Percentiles rank a stretch among this genome's conserved stretches.
These are phyloP conservation scores for Fusarium graminum DNA, from an alignment of 2,329 filamentous ascomycete species.

Conservation along the genomic window DNA sequence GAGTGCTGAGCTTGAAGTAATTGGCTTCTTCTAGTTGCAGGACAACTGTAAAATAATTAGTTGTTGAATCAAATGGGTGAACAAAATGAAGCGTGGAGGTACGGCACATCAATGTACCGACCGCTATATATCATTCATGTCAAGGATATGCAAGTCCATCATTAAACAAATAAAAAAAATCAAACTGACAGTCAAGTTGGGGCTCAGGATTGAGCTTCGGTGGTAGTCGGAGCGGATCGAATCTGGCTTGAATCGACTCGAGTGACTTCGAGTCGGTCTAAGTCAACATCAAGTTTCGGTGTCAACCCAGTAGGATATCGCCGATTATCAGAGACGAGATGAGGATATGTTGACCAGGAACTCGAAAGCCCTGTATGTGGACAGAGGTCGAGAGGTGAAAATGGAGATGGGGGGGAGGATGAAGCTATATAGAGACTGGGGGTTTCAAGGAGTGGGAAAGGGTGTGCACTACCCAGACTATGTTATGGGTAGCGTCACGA, in stretches of 20 bases:
- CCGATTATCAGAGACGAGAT: neutral
- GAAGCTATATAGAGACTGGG: conserved; percentile 51
- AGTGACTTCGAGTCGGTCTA: conserved; percentile 9
- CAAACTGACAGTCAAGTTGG: conserved; percentile 39
- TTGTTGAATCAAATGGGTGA: neutral
- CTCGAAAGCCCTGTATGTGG: conserved; percentile 43
- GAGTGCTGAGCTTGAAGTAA: conserved; percentile 15
- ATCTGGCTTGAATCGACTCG: conserved; percentile 20
- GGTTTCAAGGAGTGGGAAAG: conserved; percentile 31
- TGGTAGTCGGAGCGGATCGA: conserved; percentile 10
- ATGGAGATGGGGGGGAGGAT: conserved; percentile 38
- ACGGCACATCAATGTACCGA: neutral
- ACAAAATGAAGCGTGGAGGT: conserved; percentile 2
- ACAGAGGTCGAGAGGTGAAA: conserved; percentile 30
- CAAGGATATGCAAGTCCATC: neutral
- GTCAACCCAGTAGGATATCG: neutral
- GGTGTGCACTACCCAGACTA: conserved; percentile 29
- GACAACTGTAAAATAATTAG: conserved; percentile 25
- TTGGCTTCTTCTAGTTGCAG: conserved; percentile 8
- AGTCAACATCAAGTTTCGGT: conserved; percentile 19
- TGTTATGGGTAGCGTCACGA: conserved; percentile 5
- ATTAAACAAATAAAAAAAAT: conserved; percentile 1
- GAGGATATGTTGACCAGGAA: conserved; percentile 44
- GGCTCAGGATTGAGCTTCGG: conserved; percentile 24
- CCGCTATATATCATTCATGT: conserved; percentile 15